phyloP scores from a whole-genome alignment of 1,284 basidiomycete species.

The Chalciporus sp. region DNA sequence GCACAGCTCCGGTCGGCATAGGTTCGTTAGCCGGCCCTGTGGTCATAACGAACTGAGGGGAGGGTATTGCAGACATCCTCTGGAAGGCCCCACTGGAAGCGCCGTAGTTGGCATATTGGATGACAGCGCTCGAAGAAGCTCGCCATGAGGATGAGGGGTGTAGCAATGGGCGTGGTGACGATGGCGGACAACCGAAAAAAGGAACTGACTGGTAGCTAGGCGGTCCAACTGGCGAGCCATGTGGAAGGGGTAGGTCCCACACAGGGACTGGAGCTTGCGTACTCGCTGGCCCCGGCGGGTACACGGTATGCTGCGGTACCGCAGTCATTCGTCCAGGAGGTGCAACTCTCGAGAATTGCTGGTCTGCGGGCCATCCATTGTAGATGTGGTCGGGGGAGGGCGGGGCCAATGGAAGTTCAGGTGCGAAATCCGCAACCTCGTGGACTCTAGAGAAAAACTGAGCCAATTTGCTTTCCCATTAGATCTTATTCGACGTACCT shows the following conservation, averaged over 20 bases:
- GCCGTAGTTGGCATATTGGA: background rate
- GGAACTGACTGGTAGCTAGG: background rate
- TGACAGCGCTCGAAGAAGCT: constrained; percentile 3
- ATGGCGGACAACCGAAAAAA: background rate
- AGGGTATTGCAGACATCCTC: background rate
- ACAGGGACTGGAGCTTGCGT: constrained; percentile 1
- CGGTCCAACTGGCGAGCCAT: background rate
- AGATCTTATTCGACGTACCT: constrained; percentile 14
- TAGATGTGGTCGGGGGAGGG: background rate
- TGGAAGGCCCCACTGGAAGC: background rate
- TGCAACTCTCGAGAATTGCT: background rate
- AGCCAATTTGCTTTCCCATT: background rate
- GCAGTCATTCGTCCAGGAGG: background rate
- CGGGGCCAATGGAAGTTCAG: constrained; percentile 7
- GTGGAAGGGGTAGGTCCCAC: constrained; percentile 6
- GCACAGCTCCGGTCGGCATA: constrained; percentile 3
- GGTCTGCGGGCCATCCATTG: background rate
- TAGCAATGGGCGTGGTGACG: background rate
- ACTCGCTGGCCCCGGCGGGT: background rate
- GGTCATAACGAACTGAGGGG: background rate
- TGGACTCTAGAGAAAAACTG: constrained; percentile 3
- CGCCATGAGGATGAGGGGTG: constrained; percentile 6
- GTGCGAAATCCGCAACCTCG: background rate
- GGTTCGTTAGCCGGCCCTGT: background rate
- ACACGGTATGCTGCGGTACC: background rate